Conservation (phyloP, 345 rosid genomes). For the Linum trigynum region DNA sequence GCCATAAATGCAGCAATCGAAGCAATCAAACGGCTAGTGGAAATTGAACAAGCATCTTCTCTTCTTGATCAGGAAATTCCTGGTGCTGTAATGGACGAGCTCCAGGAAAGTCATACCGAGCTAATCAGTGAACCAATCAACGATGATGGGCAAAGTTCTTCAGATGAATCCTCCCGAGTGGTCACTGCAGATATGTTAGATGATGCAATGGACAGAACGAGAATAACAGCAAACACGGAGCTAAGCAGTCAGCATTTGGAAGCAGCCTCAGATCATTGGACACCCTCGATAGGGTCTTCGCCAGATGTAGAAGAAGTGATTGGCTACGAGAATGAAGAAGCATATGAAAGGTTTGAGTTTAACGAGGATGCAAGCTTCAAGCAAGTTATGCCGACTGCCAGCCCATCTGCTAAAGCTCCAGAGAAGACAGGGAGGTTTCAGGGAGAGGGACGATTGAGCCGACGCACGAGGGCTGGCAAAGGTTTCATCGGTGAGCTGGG, state of each 20-base stretch:
- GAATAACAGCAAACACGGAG: slow-evolving; percentile 2
- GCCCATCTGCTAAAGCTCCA: neutral
- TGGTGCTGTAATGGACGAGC: slow-evolving; percentile 7
- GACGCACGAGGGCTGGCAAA: neutral
- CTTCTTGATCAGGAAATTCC: slow-evolving; percentile 7
- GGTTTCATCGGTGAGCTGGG: neutral
- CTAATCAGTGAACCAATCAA: slow-evolving; percentile 13
- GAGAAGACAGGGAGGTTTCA: neutral
- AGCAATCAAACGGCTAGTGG: slow-evolving; percentile 32
- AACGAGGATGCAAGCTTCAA: neutral
- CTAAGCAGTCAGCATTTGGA: slow-evolving; percentile 1
- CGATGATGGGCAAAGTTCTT: slow-evolving; percentile 12
- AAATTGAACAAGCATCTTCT: slow-evolving; percentile 16
- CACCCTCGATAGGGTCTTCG: neutral
- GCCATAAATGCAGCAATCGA: slow-evolving; percentile 28
- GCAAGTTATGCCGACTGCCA: neutral
- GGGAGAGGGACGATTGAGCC: neutral
- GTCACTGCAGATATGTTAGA: slow-evolving; percentile 8
- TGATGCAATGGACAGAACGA: slow-evolving; percentile 3
- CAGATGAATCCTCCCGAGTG: slow-evolving; percentile 10
- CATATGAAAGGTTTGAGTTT: neutral
- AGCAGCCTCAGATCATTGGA: slow-evolving; percentile 2
- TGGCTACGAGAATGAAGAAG: neutral
- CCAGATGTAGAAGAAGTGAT: neutral
- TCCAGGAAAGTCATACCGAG: slow-evolving; percentile 13